phyloP scores from a whole-genome alignment of 1,139 yeast species.

The Nakaseomyces kungkrabaensis region DNA sequence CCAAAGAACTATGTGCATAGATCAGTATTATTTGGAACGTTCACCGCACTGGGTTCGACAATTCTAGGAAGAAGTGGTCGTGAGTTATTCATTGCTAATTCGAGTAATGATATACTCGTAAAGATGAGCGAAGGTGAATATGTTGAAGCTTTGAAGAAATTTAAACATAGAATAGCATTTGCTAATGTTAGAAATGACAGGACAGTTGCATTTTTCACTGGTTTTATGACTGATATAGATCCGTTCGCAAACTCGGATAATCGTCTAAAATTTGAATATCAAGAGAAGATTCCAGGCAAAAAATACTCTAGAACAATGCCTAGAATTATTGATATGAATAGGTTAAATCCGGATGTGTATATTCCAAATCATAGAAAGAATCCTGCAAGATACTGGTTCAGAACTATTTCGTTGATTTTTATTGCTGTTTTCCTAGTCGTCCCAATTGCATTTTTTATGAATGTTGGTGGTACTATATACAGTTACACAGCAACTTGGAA shows the following conservation, averaged over 20 bases:
- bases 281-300: slow-evolving; percentile 23
- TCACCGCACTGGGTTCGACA: slow-evolving; percentile 52
- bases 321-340: slow-evolving; percentile 44
- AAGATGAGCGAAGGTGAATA: slow-evolving; percentile 45
- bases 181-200: slow-evolving; percentile 75
- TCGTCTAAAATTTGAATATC: slow-evolving; percentile 25
- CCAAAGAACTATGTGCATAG: slow-evolving; percentile 15
- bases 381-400: slow-evolving; percentile 5
- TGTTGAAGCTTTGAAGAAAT: slow-evolving; percentile 44
- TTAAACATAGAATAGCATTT: slow-evolving; percentile 47
- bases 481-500: slow-evolving; percentile 22
- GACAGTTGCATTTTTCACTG: slow-evolving; percentile 47
- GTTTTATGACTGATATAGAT: slow-evolving; percentile 38
- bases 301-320: slow-evolving; percentile 30
- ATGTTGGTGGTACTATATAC: slow-evolving; percentile 24
- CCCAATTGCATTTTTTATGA: slow-evolving; percentile 22
- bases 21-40: slow-evolving; percentile 35
- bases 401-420: slow-evolving; percentile 9
- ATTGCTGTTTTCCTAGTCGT: slow-evolving; percentile 13
- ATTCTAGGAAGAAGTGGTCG: slow-evolving; percentile 66
- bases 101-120: slow-evolving; percentile 35
- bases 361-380: slow-evolving; percentile 5
- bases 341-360: slow-evolving; percentile 23
- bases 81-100: slow-evolving; percentile 53
- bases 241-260: slow-evolving; percentile 37